These are phyloP conservation scores for Aspergillus aculeatus DNA, from an alignment of 2,329 filamentous ascomycete species.

Conservation along the genomic window DNA sequence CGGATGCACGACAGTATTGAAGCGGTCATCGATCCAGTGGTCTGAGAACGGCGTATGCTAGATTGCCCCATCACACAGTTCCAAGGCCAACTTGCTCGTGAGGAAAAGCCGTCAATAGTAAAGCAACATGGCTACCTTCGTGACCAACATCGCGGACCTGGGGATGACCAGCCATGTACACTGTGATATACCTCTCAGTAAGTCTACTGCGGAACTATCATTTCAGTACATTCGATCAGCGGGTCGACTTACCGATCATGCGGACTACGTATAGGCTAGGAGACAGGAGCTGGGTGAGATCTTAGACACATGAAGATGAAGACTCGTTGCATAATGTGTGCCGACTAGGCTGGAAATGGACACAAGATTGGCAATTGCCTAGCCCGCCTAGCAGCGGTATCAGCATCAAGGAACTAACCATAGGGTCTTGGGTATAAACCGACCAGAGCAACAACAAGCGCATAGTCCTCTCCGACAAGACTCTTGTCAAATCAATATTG, in stretches of 20 bases:
- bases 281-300: background rate
- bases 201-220: background rate
- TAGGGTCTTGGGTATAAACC: background rate
- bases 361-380: background rate
- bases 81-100: background rate
- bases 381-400: background rate
- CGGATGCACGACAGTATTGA: background rate
- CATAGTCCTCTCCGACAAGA: background rate
- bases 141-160: background rate
- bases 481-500: background rate
- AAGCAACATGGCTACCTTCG: background rate
- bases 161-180: background rate
- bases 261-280: background rate
- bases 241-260: background rate
- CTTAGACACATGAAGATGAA: background rate
- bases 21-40: background rate
- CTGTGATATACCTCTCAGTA: background rate
- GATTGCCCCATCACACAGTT: background rate
- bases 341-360: background rate
- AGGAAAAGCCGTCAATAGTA: background rate
- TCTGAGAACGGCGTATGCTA: background rate
- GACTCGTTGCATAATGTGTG: background rate
- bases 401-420: background rate
- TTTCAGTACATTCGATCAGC: background rate
- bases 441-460: background rate